Evolutionary conservation across 2,329 filamentous ascomycete genomes (phyloP), one percentile per base, ranked within the genome.

Genomic region (Diaporthe vexans): DNA sequence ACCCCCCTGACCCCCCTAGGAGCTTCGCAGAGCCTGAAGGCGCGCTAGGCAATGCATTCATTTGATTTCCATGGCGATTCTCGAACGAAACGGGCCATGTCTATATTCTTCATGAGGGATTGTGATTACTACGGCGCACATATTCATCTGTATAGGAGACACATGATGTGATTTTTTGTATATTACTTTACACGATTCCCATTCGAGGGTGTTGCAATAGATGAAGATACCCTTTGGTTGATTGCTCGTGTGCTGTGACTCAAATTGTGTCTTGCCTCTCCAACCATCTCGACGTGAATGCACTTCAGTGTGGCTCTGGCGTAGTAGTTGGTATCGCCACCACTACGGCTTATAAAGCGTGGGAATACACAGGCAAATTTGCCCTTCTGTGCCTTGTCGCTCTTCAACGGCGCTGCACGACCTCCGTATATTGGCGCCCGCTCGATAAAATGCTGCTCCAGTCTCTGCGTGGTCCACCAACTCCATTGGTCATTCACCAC

Each of bases 1-100:
- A 80, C 79, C 71, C 74, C 74, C 8, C 24, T 73, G 40, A 70
- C 43, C 13, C 72, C 72, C 15, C n/a, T 59, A 10, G 65, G 59
- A 33, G 48, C 54, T 43, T 61, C 72, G 57, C 68, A 74, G 56
- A 74, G 68, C 51, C 61, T 74, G 37, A 76, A 76, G 69, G 74
- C 59, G 68, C 72, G 74, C 35, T 76, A 76, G 61, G 54, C 43
- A 17, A 43, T 57, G 37, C 65, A 37, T 29, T 52, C 33, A 54
- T 56, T 54, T 15, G 63, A 70, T 48, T 59, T 4, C 6, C 33
- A 29, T 56, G 51, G 43, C 57, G 40, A 68, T 26, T 11, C 37
- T 17, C 29, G 58, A 56, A 8, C 70, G 57, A 57, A 51, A 33
- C 11, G 35, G 37, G 19, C 26, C 19, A 46, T 33, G 17, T 24